These are phyloP conservation scores for Diutina ranongensis DNA, from an alignment of 1,139 yeast species.

Conservation along the genomic window DNA sequence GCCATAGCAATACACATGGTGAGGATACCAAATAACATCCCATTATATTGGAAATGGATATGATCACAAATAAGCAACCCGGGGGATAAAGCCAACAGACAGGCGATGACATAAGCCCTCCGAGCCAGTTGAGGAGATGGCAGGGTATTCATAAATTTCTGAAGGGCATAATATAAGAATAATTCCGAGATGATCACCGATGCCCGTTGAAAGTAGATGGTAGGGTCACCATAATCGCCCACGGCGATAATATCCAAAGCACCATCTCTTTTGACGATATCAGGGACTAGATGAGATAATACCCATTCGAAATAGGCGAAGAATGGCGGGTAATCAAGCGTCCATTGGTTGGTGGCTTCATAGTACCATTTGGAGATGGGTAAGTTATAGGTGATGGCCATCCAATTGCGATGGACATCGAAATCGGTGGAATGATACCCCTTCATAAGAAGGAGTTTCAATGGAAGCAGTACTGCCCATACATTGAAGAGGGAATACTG, in stretches of 20 bases:
- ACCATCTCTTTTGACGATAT: conserved; percentile 55
- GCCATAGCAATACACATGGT: conserved; percentile 67
- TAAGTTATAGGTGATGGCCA: conserved; percentile 74
- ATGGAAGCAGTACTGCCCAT: conserved; percentile 27
- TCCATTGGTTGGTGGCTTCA: conserved; percentile 86
- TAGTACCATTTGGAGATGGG: conserved; percentile 77
- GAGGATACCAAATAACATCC: conserved; percentile 79
- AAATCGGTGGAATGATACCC: conserved; percentile 82
- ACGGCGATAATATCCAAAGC: conserved; percentile 58
- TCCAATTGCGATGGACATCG: conserved; percentile 96
- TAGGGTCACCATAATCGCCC: conserved; percentile 66
- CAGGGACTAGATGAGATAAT: conserved; percentile 62
- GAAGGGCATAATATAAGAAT: conserved; percentile 57
- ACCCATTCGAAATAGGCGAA: conserved; percentile 91
- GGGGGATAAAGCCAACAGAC: conserved; percentile 78
- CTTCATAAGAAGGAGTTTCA: conserved; percentile 25
- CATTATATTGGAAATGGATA: conserved; percentile 91
- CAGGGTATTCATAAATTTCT: conserved; percentile 52
- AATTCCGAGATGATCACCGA: conserved; percentile 76
- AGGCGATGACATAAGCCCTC: conserved; percentile 68
- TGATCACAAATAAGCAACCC: conserved; percentile 84
- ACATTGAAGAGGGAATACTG: conserved; percentile 17
- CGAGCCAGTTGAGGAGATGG: conserved; percentile 12
- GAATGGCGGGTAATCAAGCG: conserved; percentile 94
- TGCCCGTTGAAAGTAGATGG: conserved; percentile 67